Conservation (phyloP, 2,329 filamentous ascomycete genomes). For the Calonectria pauciramosa region DNA sequence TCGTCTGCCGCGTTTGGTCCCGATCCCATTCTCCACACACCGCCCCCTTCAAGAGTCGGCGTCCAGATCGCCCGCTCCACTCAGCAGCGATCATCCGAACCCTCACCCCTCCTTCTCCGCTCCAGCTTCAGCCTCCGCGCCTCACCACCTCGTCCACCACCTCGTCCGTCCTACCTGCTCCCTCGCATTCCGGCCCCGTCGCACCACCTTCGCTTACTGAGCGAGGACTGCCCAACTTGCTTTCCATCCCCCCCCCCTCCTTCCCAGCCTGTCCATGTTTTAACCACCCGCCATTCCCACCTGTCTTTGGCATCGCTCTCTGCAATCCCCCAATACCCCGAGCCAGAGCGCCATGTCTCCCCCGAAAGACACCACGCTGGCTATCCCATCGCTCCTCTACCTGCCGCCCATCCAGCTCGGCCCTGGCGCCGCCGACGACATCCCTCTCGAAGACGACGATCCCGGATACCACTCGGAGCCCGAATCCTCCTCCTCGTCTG, state of each 20-base stretch:
- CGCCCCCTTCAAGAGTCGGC: background rate
- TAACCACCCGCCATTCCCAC: constrained; percentile 2
- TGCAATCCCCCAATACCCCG: background rate
- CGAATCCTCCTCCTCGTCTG: background rate
- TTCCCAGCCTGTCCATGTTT: too few relatives aligned
- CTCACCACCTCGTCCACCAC: background rate
- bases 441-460: background rate
- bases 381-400: background rate
- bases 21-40: constrained; percentile 8
- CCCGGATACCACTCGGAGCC: background rate
- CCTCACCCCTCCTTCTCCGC: constrained; percentile 11
- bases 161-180: background rate
- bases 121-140: constrained; percentile 4
- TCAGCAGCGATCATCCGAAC: constrained; percentile 5
- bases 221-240: background rate
- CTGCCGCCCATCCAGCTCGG: background rate
- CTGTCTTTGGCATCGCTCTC: background rate
- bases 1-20: background rate
- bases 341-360: constrained; percentile 9
- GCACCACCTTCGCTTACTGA: background rate
- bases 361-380: background rate
- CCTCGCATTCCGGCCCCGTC: constrained; percentile 6
- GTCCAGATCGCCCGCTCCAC: constrained; percentile 2
- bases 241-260: background rate
- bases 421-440: background rate